A percentile compares a stretch with the other conserved stretches of the same genome.
Evolutionary conservation across 306 rosid genomes (phyloP).

Genomic region (Astragalus membranaceus): DNA sequence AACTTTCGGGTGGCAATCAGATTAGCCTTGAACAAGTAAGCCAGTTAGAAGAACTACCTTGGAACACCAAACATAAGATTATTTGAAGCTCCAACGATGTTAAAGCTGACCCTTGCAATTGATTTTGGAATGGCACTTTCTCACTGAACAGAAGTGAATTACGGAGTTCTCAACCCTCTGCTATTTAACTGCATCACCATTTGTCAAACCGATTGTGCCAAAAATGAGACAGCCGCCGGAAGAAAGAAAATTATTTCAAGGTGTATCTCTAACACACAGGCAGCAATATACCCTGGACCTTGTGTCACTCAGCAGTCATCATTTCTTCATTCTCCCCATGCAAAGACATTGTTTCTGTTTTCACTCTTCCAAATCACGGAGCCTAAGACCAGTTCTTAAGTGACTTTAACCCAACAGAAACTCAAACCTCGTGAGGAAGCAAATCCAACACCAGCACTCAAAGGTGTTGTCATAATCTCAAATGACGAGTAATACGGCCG

Average conservation of each 20-base stretch:
- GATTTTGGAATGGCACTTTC: too few relatives aligned
- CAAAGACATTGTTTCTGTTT: not conserved
- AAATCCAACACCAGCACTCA: not conserved
- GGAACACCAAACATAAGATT: too few relatives aligned
- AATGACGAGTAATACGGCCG: slow-evolving; percentile 55
- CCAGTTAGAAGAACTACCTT: not conserved
- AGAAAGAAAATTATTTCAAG: too few relatives aligned
- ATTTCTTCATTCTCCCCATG: not conserved
- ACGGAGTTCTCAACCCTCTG: too few relatives aligned
- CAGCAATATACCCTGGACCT: not conserved
- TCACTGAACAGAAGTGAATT: too few relatives aligned
- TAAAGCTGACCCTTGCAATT: too few relatives aligned
- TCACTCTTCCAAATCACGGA: not conserved
- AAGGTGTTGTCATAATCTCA: slow-evolving; percentile 42
- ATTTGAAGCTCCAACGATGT: too few relatives aligned
- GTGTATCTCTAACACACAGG: not conserved
- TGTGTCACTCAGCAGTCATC: not conserved
- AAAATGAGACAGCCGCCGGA: too few relatives aligned
- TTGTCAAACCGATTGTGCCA: too few relatives aligned
- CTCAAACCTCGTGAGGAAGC: not conserved
- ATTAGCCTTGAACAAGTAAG: not conserved
- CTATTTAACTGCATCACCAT: too few relatives aligned
- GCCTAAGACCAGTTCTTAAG: not conserved
- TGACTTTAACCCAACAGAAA: not conserved
- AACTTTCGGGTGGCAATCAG: not conserved